A percentile compares a stretch with the other conserved stretches of the same genome.
phyloP scores from a whole-genome alignment of 495 filamentous ascomycete genomes.

The Penicillium odoratum region DNA sequence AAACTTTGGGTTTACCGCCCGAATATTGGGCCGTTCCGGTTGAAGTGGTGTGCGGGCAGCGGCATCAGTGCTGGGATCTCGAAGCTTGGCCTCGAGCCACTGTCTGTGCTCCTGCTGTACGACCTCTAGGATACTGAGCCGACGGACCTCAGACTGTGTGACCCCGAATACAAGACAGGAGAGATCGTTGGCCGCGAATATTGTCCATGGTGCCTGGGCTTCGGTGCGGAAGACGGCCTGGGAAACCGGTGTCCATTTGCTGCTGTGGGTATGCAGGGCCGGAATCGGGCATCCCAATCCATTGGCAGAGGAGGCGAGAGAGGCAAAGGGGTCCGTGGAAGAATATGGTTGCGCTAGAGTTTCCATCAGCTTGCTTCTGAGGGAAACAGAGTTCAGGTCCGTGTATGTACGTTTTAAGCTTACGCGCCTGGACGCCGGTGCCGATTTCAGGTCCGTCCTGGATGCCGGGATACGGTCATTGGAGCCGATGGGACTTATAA shows the following conservation, averaged over 20 bases:
- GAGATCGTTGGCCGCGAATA: conserved; percentile 94
- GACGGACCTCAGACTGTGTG: conserved; percentile 88
- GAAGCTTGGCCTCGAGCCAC: conserved; percentile 89
- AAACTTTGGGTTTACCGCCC: conserved; percentile 44
- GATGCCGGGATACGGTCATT: conserved; percentile 36
- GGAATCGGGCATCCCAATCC: conserved; percentile 44
- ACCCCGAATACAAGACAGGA: conserved; percentile 96
- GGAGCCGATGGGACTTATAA: conserved; percentile 31
- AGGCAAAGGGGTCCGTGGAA: conserved; percentile 49
- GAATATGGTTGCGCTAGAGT: conserved; percentile 81
- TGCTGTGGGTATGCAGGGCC: conserved; percentile 77
- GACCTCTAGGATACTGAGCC: conserved; percentile 92
- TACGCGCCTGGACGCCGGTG: conserved; percentile 58
- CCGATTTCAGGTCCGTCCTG: conserved; percentile 34
- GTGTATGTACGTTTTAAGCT: conserved; percentile 87
- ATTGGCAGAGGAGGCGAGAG: conserved; percentile 37
- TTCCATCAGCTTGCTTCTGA: conserved; percentile 86
- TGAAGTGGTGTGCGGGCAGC: conserved; percentile 41
- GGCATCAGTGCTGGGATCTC: conserved; percentile 54
- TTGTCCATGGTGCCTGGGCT: conserved; percentile 85
- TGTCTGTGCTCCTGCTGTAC: conserved; percentile 81
- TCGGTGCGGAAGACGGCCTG: conserved; percentile 98
- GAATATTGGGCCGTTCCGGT: conserved; percentile 38
- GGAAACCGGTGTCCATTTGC: conserved; percentile 84
- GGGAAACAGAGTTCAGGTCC: conserved; percentile 65